Conservation (phyloP, 164 flowering plant species). For the Santalum album region DNA sequence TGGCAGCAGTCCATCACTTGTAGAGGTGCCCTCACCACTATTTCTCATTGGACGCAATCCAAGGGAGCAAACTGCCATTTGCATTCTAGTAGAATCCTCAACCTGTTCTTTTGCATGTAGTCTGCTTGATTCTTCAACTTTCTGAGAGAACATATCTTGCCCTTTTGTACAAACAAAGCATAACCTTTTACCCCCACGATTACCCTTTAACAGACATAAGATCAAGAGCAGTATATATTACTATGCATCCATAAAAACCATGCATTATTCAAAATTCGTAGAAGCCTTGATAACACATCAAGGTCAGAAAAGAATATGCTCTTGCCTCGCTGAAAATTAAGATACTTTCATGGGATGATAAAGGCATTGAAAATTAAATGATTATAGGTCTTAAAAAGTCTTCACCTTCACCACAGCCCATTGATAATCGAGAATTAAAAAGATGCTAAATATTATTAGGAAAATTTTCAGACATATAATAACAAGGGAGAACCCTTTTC, state of each 20-base stretch:
- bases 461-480: too few species aligned
- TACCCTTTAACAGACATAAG: neutral
- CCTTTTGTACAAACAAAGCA: conserved; percentile 7
- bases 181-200: conserved; percentile 3
- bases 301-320: neutral
- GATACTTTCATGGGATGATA: neutral
- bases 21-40: conserved; percentile 4
- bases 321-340: neutral
- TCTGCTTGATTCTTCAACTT: conserved; percentile 8
- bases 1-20: conserved; percentile 1
- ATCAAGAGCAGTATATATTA: neutral
- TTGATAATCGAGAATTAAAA: too few species aligned
- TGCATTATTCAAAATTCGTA: too few species aligned
- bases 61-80: conserved; percentile 2
- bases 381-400: too few species aligned
- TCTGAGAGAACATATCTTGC: conserved; percentile 4
- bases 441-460: too few species aligned
- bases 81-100: conserved; percentile 6
- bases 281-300: neutral
- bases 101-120: conserved; percentile 1
- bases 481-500: too few species aligned
- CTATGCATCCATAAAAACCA: neutral
- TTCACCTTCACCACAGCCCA: too few species aligned
- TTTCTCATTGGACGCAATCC: conserved; percentile 2
- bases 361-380: conserved; percentile 6